Percentiles rank a stretch among this genome's conserved stretches.
phyloP scores from a whole-genome alignment of 192 early-diverging fungal genomes.

The Backusella macrospora region DNA sequence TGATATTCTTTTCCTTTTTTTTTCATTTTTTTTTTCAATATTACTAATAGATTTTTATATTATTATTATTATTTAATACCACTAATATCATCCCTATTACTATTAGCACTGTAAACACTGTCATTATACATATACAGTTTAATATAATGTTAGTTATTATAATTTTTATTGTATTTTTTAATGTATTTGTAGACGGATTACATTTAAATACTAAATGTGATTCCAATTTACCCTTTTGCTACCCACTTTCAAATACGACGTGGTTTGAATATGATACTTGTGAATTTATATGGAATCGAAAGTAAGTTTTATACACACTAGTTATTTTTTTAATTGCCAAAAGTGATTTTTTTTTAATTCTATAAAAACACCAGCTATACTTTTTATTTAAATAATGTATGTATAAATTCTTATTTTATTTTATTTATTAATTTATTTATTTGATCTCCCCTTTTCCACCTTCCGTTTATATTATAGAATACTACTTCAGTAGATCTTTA shows the following conservation, averaged over 20 bases:
- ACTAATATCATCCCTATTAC: background rate
- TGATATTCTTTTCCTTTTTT: background rate
- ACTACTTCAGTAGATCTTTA: constrained; percentile 9
- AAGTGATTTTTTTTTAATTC: background rate
- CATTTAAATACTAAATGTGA: constrained; percentile 6
- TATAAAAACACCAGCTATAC: constrained; percentile 6
- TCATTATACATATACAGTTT: no score
- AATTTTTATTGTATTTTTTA: background rate
- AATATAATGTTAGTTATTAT: no score
- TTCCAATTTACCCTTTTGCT: background rate
- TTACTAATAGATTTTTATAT: no score
- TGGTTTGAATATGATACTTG: constrained; percentile 16
- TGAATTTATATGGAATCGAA: constrained; percentile 12
- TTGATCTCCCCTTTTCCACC: background rate
- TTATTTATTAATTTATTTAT: background rate
- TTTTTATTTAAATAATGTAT: constrained; percentile 9
- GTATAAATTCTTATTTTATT: background rate
- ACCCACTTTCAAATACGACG: constrained; percentile 15
- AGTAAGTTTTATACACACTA: background rate
- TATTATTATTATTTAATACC: background rate
- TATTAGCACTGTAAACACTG: no score
- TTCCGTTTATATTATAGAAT: background rate
- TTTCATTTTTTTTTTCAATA: no score
- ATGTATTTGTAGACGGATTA: background rate
- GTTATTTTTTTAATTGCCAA: constrained; percentile 1